Evolutionary conservation across 805 yeast species (phyloP).

Genomic region (Dipodascus albidus): DNA sequence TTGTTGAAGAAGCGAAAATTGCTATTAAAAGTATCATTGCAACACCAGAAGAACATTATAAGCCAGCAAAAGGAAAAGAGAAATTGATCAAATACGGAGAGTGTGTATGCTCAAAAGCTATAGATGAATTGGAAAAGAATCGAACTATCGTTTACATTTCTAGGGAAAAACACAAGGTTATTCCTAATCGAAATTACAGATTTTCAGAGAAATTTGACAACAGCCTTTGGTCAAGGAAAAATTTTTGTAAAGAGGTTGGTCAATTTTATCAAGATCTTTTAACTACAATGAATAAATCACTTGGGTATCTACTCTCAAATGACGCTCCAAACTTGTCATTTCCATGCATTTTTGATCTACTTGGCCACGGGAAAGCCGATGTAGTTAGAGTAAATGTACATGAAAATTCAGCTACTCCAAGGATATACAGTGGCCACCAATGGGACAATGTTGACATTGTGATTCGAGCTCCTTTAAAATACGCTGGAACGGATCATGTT

Average conservation of each 20-base stretch:
- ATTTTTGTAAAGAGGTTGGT: constrained; percentile 26
- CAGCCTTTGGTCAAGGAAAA: constrained; percentile 35
- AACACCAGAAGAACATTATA: constrained; percentile 37
- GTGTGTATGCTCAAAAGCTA: constrained; percentile 37
- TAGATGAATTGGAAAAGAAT: constrained; percentile 36
- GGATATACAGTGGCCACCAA: background rate
- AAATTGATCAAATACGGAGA: constrained; percentile 37
- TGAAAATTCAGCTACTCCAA: background rate
- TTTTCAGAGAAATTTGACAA: constrained; percentile 43
- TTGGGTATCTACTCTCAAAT: constrained; percentile 46
- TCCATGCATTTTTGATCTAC: constrained; percentile 47
- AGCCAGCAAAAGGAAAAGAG: constrained; percentile 34
- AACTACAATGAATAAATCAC: constrained; percentile 11
- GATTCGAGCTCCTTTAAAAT: background rate
- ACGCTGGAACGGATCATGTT: background rate
- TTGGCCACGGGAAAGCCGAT: constrained; percentile 32
- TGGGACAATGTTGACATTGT: background rate
- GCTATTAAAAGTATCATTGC: constrained; percentile 40
- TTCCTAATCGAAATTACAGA: constrained; percentile 37
- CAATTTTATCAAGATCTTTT: background rate
- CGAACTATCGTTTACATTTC: constrained; percentile 28
- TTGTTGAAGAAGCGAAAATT: constrained; percentile 10
- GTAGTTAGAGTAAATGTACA: constrained; percentile 40
- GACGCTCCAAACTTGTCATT: constrained; percentile 48
- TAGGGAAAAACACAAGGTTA: constrained; percentile 21